Conservation (phyloP, 1,284 basidiomycete species). For the Ganoderma lingzhi region DNA sequence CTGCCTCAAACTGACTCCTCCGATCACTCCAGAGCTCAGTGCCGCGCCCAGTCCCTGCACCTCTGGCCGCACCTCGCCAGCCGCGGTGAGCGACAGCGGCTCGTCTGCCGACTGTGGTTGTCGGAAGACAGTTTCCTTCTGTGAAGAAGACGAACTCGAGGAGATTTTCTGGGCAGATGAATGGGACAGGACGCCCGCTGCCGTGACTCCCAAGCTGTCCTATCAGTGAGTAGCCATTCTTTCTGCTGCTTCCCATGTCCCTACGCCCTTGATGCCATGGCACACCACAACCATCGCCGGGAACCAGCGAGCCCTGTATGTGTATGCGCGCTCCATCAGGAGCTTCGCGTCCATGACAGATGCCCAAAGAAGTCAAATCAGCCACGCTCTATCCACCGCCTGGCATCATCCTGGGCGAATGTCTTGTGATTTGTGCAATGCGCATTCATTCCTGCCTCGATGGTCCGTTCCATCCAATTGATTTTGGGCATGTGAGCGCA, state of each 20-base stretch:
- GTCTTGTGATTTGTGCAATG: constrained; percentile 2
- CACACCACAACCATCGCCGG: not conserved
- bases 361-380: not conserved
- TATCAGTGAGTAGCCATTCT: constrained; percentile 42
- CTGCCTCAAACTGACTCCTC: constrained; percentile 50
- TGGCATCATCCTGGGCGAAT: not conserved
- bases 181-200: constrained; percentile 65
- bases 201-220: constrained; percentile 45
- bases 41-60: constrained; percentile 34
- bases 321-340: not conserved
- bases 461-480: not conserved
- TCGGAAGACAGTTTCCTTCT: constrained; percentile 66
- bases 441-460: not conserved
- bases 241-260: not conserved
- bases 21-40: constrained; percentile 40
- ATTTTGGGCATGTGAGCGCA: constrained; percentile 6
- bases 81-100: constrained; percentile 28
- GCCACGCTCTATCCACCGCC: not conserved
- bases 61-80: constrained; percentile 32
- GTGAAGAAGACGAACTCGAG: constrained; percentile 49
- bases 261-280: not conserved
- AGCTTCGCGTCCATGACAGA: not conserved
- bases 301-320: not conserved
- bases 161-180: constrained; percentile 71
- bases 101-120: constrained; percentile 26